phyloP scores from a whole-genome alignment of 257 asterid species.

The Cordia subcordata region DNA sequence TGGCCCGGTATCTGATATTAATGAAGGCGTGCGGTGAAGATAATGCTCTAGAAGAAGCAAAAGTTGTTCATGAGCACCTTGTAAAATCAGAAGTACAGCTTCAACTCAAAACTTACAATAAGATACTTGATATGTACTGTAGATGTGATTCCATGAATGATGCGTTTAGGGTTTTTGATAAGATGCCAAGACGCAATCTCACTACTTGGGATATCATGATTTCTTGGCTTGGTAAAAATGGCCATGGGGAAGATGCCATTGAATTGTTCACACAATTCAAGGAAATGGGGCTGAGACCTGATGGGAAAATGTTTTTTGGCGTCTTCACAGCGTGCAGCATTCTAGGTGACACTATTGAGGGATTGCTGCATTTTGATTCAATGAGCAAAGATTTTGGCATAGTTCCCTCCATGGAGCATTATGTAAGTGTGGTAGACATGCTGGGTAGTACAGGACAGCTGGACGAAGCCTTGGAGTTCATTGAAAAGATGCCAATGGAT shows the following conservation, averaged over 20 bases:
- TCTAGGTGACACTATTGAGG: slow-evolving; percentile 53
- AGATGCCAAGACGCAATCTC: slow-evolving; percentile 55
- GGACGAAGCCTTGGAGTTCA: slow-evolving; percentile 77
- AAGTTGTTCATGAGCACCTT: slow-evolving; percentile 54
- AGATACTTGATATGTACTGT: slow-evolving; percentile 66
- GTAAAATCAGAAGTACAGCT: slow-evolving; percentile 34
- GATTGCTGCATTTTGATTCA: slow-evolving; percentile 70
- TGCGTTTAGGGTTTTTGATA: slow-evolving; percentile 54
- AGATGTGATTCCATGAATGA: slow-evolving; percentile 65
- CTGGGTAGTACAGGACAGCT: slow-evolving; percentile 64
- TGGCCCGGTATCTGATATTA: slow-evolving; percentile 44
- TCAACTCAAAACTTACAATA: slow-evolving; percentile 48
- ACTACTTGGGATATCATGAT: slow-evolving; percentile 89
- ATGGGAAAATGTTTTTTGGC: slow-evolving; percentile 58
- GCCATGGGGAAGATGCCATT: slow-evolving; percentile 57
- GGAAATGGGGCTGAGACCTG: slow-evolving; percentile 58
- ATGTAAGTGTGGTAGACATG: slow-evolving; percentile 64
- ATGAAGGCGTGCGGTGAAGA: slow-evolving; percentile 64
- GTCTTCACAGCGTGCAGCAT: slow-evolving; percentile 63
- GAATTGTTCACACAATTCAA: slow-evolving; percentile 67
- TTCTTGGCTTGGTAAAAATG: slow-evolving; percentile 64
- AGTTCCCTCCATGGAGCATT: slow-evolving; percentile 63
- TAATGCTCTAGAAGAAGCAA: slow-evolving; percentile 56
- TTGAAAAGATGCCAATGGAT: slow-evolving; percentile 56
- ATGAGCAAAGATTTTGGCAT: slow-evolving; percentile 63